Evolutionary conservation across 2,329 filamentous ascomycete genomes (phyloP), one percentile per base, ranked within the genome.

Genomic region (Fusarium sp.): DNA sequence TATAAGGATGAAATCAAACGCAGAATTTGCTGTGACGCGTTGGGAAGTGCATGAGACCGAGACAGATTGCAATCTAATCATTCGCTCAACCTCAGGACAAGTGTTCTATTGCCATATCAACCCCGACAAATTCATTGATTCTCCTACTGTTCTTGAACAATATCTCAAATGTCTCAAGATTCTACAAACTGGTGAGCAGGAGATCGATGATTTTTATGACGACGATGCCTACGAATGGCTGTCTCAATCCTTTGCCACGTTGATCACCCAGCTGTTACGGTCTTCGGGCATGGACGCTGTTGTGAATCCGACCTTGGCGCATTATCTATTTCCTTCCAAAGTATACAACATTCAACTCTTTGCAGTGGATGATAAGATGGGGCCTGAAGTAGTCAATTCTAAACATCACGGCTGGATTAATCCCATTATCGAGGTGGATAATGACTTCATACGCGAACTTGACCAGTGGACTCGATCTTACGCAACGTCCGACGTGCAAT

Each of bases 361-460:
- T 6, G 54, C 47, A 0, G 2, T 24, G 1, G 30, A 56, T 22
- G 39, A 45, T 2, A 3, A 6, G 7, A 1, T 44, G 3, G 0
- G 10, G 1, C 46, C 39, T 14, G 8, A 9, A 13, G 1, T 28
- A 0, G 9, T 24, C 5, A n/a, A 7, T 0, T 37, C n/a, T 2
- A 26, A 22, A 7, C 7, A 30, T 3, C n/a, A 30, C 5, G 39
- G 15, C 3, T 56, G 46, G 54, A 7, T 17, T 19, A 51, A 39
- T 5, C 30, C 49, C 1, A 15, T 32, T 8, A 39, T 45, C 20
- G 15, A 8, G 17, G n/a, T 19, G 4, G 26, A 33, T 1, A 1
- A 1, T 1, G 8, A 26, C 20, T 52, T 45, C 17, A 6, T 56
- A 5, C 5, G 6, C 6, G 10, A 37, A 4, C 46, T 56, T 1